Evolutionary conservation across 805 yeast genomes (phyloP).

Genomic region (Wickerhamomyces bovis): DNA sequence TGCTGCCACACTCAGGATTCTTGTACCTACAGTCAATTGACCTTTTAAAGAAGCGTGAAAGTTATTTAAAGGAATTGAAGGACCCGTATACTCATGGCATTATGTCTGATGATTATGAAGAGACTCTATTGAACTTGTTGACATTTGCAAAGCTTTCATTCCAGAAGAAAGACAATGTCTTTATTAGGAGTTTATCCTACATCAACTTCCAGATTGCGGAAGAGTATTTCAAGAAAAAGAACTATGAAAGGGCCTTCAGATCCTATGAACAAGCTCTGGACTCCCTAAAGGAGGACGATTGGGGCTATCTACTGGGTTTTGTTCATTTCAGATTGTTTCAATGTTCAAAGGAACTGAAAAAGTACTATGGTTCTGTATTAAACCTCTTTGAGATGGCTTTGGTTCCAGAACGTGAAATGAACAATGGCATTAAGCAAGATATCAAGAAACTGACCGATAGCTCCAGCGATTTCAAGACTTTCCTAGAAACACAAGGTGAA

Average conservation of each 20-base stretch:
- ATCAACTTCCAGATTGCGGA: constrained; percentile 49
- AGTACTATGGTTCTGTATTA: constrained; percentile 27
- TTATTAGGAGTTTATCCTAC: constrained; percentile 35
- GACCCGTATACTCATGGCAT: constrained; percentile 9
- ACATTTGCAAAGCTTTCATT: constrained; percentile 33
- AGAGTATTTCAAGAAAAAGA: constrained; percentile 27
- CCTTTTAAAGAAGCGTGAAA: constrained; percentile 23
- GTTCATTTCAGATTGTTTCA: constrained; percentile 32
- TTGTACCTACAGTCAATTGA: constrained; percentile 35
- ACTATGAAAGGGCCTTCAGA: constrained; percentile 37
- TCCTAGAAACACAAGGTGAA: constrained; percentile 7
- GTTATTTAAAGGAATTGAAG: constrained; percentile 3
- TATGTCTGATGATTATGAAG: constrained; percentile 3
- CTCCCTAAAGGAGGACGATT: constrained; percentile 33
- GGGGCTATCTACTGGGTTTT: constrained; percentile 31
- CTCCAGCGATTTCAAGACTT: constrained; percentile 1
- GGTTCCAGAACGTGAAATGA: constrained; percentile 13
- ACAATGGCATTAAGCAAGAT: neutral
- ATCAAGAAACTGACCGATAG: constrained; percentile 1
- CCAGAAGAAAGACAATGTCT: constrained; percentile 28
- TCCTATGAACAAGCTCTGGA: constrained; percentile 34
- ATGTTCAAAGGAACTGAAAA: constrained; percentile 31
- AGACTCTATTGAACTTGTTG: constrained; percentile 25
- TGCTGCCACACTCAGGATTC: constrained; percentile 40
- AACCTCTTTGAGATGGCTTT: constrained; percentile 29